phyloP scores from a whole-genome alignment of 495 filamentous ascomycete genomes.

The Aspergillus bertholletiae region DNA sequence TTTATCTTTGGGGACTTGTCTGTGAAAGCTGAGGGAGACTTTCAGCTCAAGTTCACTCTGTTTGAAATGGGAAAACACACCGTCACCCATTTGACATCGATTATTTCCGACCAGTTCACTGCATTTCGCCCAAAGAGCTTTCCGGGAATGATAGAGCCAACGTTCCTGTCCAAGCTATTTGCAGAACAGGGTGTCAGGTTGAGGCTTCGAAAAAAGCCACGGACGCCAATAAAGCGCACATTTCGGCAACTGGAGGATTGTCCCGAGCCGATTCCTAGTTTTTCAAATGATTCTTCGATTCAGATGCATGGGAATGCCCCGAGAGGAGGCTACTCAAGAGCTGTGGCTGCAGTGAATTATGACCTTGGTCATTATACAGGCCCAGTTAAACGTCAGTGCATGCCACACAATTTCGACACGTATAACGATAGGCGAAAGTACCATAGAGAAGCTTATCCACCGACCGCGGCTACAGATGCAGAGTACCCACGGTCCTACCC shows the following conservation, averaged over 20 bases:
- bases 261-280: no score
- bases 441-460: no score
- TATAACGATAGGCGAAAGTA: no score
- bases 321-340: slow-evolving; percentile 31
- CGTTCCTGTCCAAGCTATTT: slow-evolving; percentile 86
- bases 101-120: slow-evolving; percentile 72
- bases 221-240: slow-evolving; percentile 50
- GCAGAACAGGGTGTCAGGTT: slow-evolving; percentile 92
- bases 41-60: slow-evolving; percentile 77
- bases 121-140: slow-evolving; percentile 77
- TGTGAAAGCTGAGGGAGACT: slow-evolving; percentile 74
- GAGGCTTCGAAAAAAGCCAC: slow-evolving; percentile 80
- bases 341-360: no score
- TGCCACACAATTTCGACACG: no score
- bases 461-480: no score
- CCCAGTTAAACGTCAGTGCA: slow-evolving; percentile 40
- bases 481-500: no score
- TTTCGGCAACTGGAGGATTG: slow-evolving; percentile 37
- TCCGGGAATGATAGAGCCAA: slow-evolving; percentile 85
- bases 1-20: slow-evolving; percentile 97
- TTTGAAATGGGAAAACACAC: slow-evolving; percentile 75
- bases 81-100: slow-evolving; percentile 63
- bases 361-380: slow-evolving; percentile 36
- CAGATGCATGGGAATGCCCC: slow-evolving; percentile 30
- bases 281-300: no score